These are phyloP conservation scores for Clitopilus passeckerianus DNA, from an alignment of 768 basidiomycete genomes.

Conservation along the genomic window DNA sequence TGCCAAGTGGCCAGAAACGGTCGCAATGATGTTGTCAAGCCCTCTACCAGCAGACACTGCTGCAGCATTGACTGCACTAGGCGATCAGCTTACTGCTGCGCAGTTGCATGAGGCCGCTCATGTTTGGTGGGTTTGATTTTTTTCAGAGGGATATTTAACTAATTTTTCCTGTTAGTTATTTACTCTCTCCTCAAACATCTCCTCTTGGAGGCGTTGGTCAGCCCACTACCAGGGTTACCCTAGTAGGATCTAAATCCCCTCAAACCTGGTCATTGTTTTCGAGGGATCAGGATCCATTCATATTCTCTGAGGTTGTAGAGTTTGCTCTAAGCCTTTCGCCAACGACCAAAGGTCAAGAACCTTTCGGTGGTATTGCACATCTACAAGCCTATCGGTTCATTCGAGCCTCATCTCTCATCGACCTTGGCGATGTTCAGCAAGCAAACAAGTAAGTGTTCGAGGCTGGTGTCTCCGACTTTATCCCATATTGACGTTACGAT, in stretches of 20 bases:
- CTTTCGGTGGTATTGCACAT: slow-evolving; percentile 77
- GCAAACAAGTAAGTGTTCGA: slow-evolving; percentile 65
- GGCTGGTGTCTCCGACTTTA: background rate
- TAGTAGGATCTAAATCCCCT: slow-evolving; percentile 70
- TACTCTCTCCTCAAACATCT: slow-evolving; percentile 81
- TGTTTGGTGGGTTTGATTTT: slow-evolving; percentile 61
- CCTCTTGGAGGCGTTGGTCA: slow-evolving; percentile 67
- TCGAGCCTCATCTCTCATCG: slow-evolving; percentile 70
- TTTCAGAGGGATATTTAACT: too few relatives aligned
- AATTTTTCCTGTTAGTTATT: slow-evolving; percentile 47
- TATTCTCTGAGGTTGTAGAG: slow-evolving; percentile 89
- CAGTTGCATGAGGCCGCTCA: slow-evolving; percentile 85
- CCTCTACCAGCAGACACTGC: slow-evolving; percentile 65
- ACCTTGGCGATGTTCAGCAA: slow-evolving; percentile 70
- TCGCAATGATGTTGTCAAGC: slow-evolving; percentile 76
- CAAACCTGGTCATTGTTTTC: slow-evolving; percentile 42
- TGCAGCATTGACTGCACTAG: slow-evolving; percentile 75
- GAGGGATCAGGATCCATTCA: slow-evolving; percentile 69
- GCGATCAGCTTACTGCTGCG: slow-evolving; percentile 71
- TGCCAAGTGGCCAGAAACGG: slow-evolving; percentile 80
- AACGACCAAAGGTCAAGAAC: slow-evolving; percentile 77
- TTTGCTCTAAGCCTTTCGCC: slow-evolving; percentile 81
- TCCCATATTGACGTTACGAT: background rate
- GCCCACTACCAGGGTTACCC: slow-evolving; percentile 59
- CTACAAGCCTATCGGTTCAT: slow-evolving; percentile 86